phyloP scores from a whole-genome alignment of 305 asterid species.

The Fraxinus dipetala region DNA sequence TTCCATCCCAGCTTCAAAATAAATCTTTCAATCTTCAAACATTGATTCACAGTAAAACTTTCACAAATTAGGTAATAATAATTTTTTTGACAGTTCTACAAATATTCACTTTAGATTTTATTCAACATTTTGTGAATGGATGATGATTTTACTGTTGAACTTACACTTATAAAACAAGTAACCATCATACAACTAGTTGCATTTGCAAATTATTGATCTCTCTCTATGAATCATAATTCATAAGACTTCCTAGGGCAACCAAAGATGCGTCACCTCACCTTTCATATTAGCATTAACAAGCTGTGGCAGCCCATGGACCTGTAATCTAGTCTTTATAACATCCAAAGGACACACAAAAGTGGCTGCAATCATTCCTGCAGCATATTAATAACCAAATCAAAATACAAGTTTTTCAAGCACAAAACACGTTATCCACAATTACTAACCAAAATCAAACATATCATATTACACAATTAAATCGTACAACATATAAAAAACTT shows the following conservation, averaged over 20 bases:
- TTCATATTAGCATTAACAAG: constrained; percentile 58
- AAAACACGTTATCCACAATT: not conserved
- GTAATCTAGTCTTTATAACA: constrained; percentile 92
- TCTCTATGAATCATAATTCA: not conserved
- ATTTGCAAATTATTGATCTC: not conserved
- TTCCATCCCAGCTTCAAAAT: not conserved
- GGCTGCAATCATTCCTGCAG: constrained; percentile 89
- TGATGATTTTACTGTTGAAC: not conserved
- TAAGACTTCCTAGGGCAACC: not conserved
- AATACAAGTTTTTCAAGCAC: not conserved
- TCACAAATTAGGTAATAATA: not conserved
- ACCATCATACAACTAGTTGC: constrained; percentile 1
- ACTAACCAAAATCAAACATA: not conserved
- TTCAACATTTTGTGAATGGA: not conserved
- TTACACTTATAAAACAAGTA: not conserved
- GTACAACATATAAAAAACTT: not conserved
- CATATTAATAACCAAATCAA: constrained; percentile 16
- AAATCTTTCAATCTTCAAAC: not conserved
- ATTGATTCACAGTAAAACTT: not conserved
- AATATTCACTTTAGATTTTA: not conserved
- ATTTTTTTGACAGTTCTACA: not conserved
- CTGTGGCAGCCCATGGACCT: constrained; percentile 86
- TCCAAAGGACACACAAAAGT: constrained; percentile 95
- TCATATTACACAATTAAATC: constrained; percentile 8
- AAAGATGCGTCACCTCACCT: constrained; percentile 41